Conservation (phyloP, 148 eudicot species). For the Fagopyrum homotropicum region DNA sequence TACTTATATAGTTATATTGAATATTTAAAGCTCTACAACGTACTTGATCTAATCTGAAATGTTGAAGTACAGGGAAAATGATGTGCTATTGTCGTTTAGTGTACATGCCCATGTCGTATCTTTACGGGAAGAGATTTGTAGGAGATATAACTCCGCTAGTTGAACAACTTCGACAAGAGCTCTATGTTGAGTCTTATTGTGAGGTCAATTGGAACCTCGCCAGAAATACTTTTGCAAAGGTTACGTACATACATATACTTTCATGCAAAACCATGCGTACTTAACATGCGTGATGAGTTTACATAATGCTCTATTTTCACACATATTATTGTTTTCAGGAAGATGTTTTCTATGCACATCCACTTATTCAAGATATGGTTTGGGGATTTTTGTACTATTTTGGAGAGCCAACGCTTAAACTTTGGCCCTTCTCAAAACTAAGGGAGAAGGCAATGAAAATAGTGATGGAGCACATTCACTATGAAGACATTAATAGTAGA, state of each 20-base stretch:
- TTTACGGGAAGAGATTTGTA: conserved; percentile 60
- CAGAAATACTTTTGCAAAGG: conserved; percentile 53
- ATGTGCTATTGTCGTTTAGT: conserved; percentile 49
- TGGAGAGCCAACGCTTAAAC: conserved; percentile 32
- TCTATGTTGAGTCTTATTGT: conserved; percentile 34
- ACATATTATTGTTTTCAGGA: conserved; percentile 18
- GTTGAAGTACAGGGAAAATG: conserved; percentile 36
- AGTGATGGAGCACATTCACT: conserved; percentile 43
- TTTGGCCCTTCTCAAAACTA: conserved; percentile 35
- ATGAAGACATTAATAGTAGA: conserved; percentile 40
- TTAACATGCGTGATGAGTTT: too few relatives aligned
- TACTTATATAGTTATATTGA: too few relatives aligned
- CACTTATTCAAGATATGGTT: conserved; percentile 33
- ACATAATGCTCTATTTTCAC: too few relatives aligned
- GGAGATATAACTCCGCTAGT: conserved; percentile 36
- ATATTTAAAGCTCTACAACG: too few relatives aligned
- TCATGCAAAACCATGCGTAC: too few relatives aligned
- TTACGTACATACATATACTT: neutral
- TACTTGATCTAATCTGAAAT: neutral
- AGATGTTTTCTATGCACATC: conserved; percentile 41
- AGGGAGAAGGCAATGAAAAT: conserved; percentile 32
- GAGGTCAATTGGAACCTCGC: conserved; percentile 47
- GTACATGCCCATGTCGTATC: conserved; percentile 63
- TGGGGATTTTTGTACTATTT: conserved; percentile 43
- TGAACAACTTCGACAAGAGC: conserved; percentile 37